Evolutionary conservation across 345 rosid species (phyloP).

Genomic region (Microcos paniculata): DNA sequence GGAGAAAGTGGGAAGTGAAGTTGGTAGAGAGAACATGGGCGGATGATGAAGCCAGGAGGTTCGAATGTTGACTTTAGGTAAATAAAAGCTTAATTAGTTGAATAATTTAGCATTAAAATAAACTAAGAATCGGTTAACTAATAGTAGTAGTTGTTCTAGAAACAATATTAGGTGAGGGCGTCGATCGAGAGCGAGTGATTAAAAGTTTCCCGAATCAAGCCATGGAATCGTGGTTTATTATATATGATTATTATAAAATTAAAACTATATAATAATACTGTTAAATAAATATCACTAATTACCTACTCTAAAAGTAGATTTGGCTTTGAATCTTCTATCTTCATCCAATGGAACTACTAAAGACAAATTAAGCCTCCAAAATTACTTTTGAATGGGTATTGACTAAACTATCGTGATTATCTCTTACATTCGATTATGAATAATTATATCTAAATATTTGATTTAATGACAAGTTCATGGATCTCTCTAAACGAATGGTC

Average conservation of each 20-base stretch:
- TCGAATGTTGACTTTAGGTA: constrained; percentile 9
- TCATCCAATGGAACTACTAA: neutral
- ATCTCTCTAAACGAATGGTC: too few species aligned
- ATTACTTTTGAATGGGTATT: neutral
- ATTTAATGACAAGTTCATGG: neutral
- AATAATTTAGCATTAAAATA: neutral
- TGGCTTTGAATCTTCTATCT: neutral
- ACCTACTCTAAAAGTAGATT: neutral
- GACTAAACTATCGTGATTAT: too few species aligned
- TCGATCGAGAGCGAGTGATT: neutral
- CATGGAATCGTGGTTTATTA: neutral
- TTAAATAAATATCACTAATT: too few species aligned
- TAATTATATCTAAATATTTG: neutral
- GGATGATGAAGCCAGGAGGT: neutral
- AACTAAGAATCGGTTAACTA: neutral
- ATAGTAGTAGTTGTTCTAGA: constrained; percentile 11
- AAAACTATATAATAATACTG: too few species aligned
- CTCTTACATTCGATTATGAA: neutral
- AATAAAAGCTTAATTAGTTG: neutral
- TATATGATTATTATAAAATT: too few species aligned
- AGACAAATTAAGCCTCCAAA: neutral
- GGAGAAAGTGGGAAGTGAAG: neutral
- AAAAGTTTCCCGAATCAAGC: constrained; percentile 6
- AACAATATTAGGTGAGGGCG: constrained; percentile 7
- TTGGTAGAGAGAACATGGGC: constrained; percentile 9